Evolutionary conservation across 2,329 filamentous ascomycete genomes (phyloP).

Genomic region (Acrodontium crateriforme): DNA sequence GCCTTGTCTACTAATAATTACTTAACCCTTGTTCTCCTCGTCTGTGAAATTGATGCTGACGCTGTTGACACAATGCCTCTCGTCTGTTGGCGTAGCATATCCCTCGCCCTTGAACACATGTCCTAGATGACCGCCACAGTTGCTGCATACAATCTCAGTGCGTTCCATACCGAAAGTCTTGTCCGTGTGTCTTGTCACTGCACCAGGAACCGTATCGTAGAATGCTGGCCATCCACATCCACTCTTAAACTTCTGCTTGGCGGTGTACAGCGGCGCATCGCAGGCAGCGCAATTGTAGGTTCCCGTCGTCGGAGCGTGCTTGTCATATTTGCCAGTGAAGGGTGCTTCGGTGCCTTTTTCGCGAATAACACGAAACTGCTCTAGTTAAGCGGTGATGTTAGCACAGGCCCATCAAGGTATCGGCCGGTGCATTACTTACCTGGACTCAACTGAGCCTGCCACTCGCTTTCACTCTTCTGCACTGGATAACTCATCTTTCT

Average conservation of each 20-base stretch:
- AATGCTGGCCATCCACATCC: constrained; percentile 98
- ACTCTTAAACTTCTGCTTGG: constrained; percentile 87
- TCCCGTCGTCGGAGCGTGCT: constrained; percentile 62
- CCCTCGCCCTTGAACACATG: constrained; percentile 89
- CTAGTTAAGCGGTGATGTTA: constrained; percentile 32
- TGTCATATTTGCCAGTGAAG: constrained; percentile 71
- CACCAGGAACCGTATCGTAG: constrained; percentile 86
- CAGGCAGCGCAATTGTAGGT: constrained; percentile 84
- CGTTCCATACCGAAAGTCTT: constrained; percentile 64
- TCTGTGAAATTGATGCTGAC: constrained; percentile 73
- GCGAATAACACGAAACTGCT: constrained; percentile 89
- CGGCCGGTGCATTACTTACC: constrained; percentile 32
- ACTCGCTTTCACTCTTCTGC: constrained; percentile 68
- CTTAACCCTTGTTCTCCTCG: no score
- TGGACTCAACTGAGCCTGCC: constrained; percentile 69
- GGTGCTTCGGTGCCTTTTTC: constrained; percentile 82
- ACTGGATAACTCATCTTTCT: constrained; percentile 63
- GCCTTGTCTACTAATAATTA: no score
- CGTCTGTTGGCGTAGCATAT: constrained; percentile 73
- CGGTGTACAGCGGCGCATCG: constrained; percentile 77
- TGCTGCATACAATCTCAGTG: constrained; percentile 87
- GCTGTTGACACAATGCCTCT: constrained; percentile 95
- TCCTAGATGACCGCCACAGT: constrained; percentile 83
- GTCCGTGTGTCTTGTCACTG: constrained; percentile 72
- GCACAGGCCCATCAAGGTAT: constrained; percentile 26